Conservation (phyloP, 2,329 filamentous ascomycete genomes). For the Purpureocillium lavendulum region DNA sequence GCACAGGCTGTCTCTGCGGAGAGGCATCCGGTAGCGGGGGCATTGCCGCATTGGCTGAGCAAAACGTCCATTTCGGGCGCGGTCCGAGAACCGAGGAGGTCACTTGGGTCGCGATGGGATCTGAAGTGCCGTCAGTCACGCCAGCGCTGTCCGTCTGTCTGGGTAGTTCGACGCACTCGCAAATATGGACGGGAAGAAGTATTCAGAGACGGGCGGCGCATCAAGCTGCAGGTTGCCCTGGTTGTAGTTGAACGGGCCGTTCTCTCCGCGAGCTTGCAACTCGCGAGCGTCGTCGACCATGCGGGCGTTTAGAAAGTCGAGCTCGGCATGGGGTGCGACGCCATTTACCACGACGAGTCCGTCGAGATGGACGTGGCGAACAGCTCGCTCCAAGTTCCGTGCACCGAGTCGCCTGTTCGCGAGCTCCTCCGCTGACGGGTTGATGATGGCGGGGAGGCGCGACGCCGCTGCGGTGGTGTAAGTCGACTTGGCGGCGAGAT, state of each 20-base stretch:
- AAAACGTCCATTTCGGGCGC: slow-evolving; percentile 46
- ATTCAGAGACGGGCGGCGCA: slow-evolving; percentile 39
- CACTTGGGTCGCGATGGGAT: slow-evolving; percentile 46
- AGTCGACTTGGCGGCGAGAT: no score
- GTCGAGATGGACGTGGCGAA: slow-evolving; percentile 40
- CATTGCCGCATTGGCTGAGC: slow-evolving; percentile 49
- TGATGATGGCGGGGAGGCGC: slow-evolving; percentile 12
- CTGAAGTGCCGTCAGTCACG: no score
- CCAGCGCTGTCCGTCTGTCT: no score
- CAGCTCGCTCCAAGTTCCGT: slow-evolving; percentile 46
- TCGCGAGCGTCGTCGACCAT: slow-evolving; percentile 50
- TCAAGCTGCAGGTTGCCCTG: slow-evolving; percentile 55
- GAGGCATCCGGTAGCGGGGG: slow-evolving; percentile 31
- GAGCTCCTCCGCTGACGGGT: slow-evolving; percentile 32
- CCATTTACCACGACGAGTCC: slow-evolving; percentile 49
- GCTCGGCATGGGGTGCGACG: slow-evolving; percentile 37
- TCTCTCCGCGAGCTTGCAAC: slow-evolving; percentile 41
- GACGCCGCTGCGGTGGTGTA: background rate
- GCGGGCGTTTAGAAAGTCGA: slow-evolving; percentile 47
- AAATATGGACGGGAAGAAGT: slow-evolving; percentile 42
- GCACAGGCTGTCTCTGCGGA: slow-evolving; percentile 44
- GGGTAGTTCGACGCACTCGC: slow-evolving; percentile 31
- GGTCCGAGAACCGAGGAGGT: slow-evolving; percentile 47
- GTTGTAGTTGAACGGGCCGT: slow-evolving; percentile 55
- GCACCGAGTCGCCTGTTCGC: slow-evolving; percentile 27